Percentiles rank a stretch among this genome's conserved stretches.
Evolutionary conservation across 306 rosid genomes (phyloP).

Genomic region (Vigna radiata): DNA sequence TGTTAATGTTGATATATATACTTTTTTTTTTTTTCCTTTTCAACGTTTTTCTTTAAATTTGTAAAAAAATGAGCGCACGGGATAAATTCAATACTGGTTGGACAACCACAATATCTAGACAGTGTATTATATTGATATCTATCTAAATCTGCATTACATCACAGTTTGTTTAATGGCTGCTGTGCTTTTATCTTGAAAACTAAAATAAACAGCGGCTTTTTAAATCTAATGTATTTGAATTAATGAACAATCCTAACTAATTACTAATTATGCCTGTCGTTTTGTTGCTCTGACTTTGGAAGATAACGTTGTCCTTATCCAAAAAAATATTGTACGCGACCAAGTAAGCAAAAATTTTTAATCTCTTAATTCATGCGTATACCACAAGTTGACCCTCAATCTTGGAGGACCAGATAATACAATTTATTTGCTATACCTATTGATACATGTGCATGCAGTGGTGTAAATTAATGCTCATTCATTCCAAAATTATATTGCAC

Average conservation of each 20-base stretch:
- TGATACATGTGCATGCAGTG: neutral
- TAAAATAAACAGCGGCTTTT: neutral
- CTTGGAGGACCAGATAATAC: neutral
- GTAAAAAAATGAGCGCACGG: too few species aligned
- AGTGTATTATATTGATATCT: too few species aligned
- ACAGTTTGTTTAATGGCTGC: neutral
- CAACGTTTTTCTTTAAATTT: too few species aligned
- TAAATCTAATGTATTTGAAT: neutral
- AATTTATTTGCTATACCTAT: neutral
- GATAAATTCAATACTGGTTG: too few species aligned
- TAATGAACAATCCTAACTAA: neutral
- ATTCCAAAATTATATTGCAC: neutral
- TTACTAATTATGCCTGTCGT: neutral
- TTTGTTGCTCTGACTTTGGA: conserved; percentile 1
- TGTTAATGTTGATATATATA: too few species aligned
- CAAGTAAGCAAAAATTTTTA: neutral
- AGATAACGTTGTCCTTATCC: neutral
- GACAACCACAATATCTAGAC: too few species aligned
- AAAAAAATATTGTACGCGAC: neutral
- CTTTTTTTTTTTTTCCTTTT: too few species aligned
- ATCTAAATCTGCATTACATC: neutral
- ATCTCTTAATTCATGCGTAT: neutral
- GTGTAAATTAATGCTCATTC: neutral
- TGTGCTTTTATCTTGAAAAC: neutral
- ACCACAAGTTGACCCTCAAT: conserved; percentile 2